These are phyloP conservation scores for Diaporthe humulicola DNA, from an alignment of 2,329 filamentous ascomycete species.

Conservation along the genomic window DNA sequence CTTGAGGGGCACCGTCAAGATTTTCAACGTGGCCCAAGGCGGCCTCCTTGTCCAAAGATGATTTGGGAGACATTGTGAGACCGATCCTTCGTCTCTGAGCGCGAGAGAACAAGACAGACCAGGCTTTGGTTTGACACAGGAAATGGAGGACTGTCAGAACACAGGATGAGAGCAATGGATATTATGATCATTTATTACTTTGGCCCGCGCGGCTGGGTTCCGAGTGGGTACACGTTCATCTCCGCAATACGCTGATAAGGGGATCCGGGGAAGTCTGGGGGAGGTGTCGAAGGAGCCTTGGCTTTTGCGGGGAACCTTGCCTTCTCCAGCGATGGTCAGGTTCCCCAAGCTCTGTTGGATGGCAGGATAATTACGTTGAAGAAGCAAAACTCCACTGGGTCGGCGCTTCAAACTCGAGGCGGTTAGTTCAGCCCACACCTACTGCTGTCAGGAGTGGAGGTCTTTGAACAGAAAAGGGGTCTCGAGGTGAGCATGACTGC, in stretches of 20 bases:
- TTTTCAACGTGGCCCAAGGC: slow-evolving; percentile 38
- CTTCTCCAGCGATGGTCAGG: neutral
- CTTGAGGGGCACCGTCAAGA: slow-evolving; percentile 33
- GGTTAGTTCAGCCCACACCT: slow-evolving; percentile 9
- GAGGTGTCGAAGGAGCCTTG: slow-evolving; percentile 13
- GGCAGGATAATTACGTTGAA: neutral
- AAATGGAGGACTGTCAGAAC: neutral
- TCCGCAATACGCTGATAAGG: slow-evolving; percentile 3
- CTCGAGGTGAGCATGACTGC: slow-evolving; percentile 11
- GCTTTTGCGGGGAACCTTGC: slow-evolving; percentile 32
- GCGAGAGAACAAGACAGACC: neutral
- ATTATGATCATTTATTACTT: slow-evolving; percentile 5
- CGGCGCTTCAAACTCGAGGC: neutral
- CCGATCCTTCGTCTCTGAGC: neutral
- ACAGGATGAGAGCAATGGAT: neutral
- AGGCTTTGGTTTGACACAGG: neutral
- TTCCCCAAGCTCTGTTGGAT: neutral
- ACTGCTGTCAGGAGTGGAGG: neutral
- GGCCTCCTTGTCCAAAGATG: slow-evolving; percentile 11
- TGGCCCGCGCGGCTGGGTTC: slow-evolving; percentile 2
- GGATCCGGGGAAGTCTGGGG: slow-evolving; percentile 28
- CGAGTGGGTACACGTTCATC: neutral
- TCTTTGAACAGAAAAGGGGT: slow-evolving; percentile 2
- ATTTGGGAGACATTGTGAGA: slow-evolving; percentile 11
- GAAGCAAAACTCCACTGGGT: slow-evolving; percentile 6